phyloP scores from a whole-genome alignment of 805 yeast species.

The Candida jianshihensis region DNA sequence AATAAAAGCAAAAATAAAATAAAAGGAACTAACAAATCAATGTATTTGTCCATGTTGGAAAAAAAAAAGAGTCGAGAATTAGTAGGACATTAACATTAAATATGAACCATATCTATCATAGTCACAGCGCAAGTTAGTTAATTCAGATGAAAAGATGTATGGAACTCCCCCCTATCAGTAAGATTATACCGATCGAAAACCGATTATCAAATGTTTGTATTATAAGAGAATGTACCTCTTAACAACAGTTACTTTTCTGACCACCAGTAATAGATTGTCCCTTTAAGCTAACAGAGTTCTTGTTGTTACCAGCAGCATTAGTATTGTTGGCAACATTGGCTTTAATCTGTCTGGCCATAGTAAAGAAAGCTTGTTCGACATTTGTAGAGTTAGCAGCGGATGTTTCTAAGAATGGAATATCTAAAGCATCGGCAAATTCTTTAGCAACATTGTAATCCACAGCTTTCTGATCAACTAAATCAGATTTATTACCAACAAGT shows the following conservation, averaged over 20 bases:
- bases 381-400: slow-evolving; percentile 92
- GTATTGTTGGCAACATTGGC: slow-evolving; percentile 76
- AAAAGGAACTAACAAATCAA: no score
- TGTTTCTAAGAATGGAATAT: slow-evolving; percentile 93
- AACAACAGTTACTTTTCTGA: slow-evolving; percentile 42
- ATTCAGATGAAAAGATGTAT: no score
- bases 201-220: no score
- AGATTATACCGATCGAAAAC: no score
- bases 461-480: slow-evolving; percentile 85
- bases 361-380: slow-evolving; percentile 96
- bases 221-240: no score
- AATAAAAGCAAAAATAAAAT: no score
- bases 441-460: slow-evolving; percentile 95
- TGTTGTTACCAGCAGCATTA: slow-evolving; percentile 33
- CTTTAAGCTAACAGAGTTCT: slow-evolving; percentile 63
- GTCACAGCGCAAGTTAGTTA: no score
- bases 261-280: slow-evolving; percentile 52
- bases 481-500: slow-evolving; percentile 95
- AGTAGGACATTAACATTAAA: no score
- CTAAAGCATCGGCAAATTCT: slow-evolving; percentile 94
- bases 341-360: slow-evolving; percentile 98
- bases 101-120: no score
- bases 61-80: no score
- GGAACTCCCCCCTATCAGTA: no score
- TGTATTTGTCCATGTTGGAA: no score